A percentile compares a stretch with the other conserved stretches of the same genome.
These are phyloP conservation scores for Fraxinus excelsior DNA, from an alignment of 257 asterid genomes.

Conservation along the genomic window DNA sequence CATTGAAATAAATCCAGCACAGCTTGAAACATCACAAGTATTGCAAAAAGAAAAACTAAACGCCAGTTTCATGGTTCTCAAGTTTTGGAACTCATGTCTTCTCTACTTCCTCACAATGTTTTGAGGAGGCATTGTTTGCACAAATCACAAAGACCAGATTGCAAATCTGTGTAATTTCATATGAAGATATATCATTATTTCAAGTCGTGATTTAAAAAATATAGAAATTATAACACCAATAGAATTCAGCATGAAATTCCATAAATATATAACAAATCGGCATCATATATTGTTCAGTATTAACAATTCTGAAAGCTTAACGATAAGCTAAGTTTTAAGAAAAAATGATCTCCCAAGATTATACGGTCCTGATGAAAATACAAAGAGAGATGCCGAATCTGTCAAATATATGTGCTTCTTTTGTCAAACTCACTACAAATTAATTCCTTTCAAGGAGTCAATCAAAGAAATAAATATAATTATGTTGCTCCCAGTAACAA, in stretches of 20 bases:
- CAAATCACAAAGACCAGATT: too few relatives aligned
- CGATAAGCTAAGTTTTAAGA: background rate
- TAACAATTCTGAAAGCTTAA: background rate
- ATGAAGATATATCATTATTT: background rate
- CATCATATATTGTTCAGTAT: background rate
- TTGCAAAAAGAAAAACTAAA: too few relatives aligned
- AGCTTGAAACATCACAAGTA: too few relatives aligned
- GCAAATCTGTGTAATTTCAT: too few relatives aligned
- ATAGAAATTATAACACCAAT: background rate
- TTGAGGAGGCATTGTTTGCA: too few relatives aligned
- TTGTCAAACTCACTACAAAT: slow-evolving; percentile 3
- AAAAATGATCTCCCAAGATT: background rate
- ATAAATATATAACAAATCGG: background rate
- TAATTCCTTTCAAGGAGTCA: slow-evolving; percentile 3
- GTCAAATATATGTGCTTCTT: slow-evolving; percentile 8
- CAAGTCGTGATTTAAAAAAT: background rate
- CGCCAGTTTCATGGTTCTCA: too few relatives aligned
- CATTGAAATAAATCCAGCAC: too few relatives aligned
- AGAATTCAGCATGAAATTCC: background rate
- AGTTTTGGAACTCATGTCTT: too few relatives aligned
- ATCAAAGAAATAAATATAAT: background rate
- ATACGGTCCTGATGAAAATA: background rate
- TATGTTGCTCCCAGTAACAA: background rate
- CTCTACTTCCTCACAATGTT: too few relatives aligned
- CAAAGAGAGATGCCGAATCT: slow-evolving; percentile 6